Conservation (phyloP, 306 rosid species). For the Ormosia semicastrata region DNA sequence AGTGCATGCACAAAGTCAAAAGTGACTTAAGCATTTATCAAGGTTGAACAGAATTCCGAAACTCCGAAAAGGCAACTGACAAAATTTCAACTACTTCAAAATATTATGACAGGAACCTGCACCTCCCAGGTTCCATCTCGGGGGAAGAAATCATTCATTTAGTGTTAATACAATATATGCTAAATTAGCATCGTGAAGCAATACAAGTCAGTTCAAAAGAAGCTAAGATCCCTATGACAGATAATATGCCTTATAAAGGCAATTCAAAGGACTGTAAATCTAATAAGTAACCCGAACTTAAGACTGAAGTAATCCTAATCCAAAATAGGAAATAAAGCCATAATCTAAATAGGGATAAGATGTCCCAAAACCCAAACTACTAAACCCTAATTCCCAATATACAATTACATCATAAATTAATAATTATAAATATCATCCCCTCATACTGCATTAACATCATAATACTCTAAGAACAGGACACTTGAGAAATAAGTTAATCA, state of each 20-base stretch:
- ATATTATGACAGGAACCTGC: neutral
- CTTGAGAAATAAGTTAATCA: neutral
- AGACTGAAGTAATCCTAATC: neutral
- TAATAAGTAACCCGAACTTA: neutral
- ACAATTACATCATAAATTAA: neutral
- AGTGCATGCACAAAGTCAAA: neutral
- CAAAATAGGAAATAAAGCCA: neutral
- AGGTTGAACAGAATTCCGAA: neutral
- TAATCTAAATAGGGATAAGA: neutral
- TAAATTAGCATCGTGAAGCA: neutral
- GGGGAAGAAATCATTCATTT: neutral
- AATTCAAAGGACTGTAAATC: neutral
- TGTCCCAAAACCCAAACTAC: neutral
- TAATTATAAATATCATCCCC: neutral
- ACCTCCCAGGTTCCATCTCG: neutral
- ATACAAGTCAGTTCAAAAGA: neutral
- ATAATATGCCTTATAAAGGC: neutral
- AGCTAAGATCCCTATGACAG: neutral
- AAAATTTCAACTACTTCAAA: constrained; percentile 3
- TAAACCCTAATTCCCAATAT: neutral
- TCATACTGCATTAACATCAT: neutral
- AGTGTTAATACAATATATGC: neutral
- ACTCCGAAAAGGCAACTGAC: neutral
- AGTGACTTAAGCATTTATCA: neutral
- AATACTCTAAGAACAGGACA: neutral